A percentile compares a stretch with the other conserved stretches of the same genome.
phyloP scores from a whole-genome alignment of 345 rosid genomes.

The Sisymbrium irio region DNA sequence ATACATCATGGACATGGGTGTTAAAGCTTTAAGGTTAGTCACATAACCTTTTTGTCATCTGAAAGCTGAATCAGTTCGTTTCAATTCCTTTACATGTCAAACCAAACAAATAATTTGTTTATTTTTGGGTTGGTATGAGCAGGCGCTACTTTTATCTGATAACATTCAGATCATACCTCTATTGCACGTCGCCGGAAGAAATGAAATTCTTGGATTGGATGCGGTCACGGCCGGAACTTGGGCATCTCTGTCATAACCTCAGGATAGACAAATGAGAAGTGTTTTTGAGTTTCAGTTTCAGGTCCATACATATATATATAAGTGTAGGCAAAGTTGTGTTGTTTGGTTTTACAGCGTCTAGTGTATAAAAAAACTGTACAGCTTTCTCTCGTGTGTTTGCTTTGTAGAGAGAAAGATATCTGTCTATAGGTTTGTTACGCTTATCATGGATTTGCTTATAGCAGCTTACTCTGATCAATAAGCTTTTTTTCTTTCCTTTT shows the following conservation, averaged over 20 bases:
- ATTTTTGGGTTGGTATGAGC: slow-evolving; percentile 24
- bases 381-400: slow-evolving; percentile 27
- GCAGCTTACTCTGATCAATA: slow-evolving; percentile 16
- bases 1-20: slow-evolving; percentile 68
- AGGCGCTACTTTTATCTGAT: slow-evolving; percentile 91
- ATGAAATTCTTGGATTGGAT: slow-evolving; percentile 68
- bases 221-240: slow-evolving; percentile 87
- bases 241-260: slow-evolving; percentile 82
- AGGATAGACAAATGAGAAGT: slow-evolving; percentile 61
- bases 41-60: background rate
- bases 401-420: slow-evolving; percentile 23
- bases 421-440: background rate
- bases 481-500: background rate
- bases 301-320: background rate
- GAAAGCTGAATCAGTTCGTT: background rate
- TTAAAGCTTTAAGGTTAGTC: slow-evolving; percentile 84
- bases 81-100: background rate
- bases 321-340: slow-evolving; percentile 24
- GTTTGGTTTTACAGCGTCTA: slow-evolving; percentile 16
- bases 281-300: background rate
- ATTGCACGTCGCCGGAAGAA: slow-evolving; percentile 57
- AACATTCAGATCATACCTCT: slow-evolving; percentile 85
- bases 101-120: background rate
- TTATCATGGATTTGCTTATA: background rate
- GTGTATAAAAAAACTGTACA: slow-evolving; percentile 30